These are phyloP conservation scores for Otatea glauca DNA, from an alignment of 176 grass and related monocot species.

Conservation along the genomic window DNA sequence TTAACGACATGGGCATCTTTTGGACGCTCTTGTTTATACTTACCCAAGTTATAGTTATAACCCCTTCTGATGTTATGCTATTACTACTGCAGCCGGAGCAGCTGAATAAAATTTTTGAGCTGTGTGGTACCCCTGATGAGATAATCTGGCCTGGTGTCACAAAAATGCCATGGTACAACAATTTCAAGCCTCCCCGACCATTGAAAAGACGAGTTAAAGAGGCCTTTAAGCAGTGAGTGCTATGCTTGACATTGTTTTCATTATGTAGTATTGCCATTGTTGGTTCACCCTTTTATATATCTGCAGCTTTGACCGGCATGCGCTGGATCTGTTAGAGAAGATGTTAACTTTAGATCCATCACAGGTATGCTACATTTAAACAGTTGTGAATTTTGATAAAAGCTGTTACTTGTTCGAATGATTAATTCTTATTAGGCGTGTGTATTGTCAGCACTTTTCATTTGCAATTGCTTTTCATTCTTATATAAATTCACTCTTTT, in stretches of 20 bases:
- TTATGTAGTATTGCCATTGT: background rate
- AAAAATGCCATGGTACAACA: conserved; percentile 98
- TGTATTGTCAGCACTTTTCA: background rate
- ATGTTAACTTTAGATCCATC: conserved; percentile 89
- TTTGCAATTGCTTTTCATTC: background rate
- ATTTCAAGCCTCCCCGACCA: conserved; percentile 81
- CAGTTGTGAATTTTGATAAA: background rate
- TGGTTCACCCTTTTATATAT: background rate
- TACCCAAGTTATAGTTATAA: background rate
- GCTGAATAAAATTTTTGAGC: conserved; percentile 88
- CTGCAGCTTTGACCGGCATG: conserved; percentile 94
- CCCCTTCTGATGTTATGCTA: background rate
- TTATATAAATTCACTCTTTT: conserved; percentile 21
- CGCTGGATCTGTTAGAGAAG: conserved; percentile 85
- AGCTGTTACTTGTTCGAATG: conserved; percentile 11
- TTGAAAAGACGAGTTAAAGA: conserved; percentile 89
- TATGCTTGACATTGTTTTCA: conserved; percentile 16
- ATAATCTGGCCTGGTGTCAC: conserved; percentile 92
- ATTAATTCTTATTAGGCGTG: background rate
- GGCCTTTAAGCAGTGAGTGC: conserved; percentile 90
- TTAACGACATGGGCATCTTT: background rate
- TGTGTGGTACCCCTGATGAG: conserved; percentile 93
- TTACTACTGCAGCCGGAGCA: conserved; percentile 76
- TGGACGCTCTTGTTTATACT: background rate
- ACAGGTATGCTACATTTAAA: conserved; percentile 52